Evolutionary conservation across 2,329 filamentous ascomycete genomes (phyloP).

Genomic region (Aspergillus melleus): DNA sequence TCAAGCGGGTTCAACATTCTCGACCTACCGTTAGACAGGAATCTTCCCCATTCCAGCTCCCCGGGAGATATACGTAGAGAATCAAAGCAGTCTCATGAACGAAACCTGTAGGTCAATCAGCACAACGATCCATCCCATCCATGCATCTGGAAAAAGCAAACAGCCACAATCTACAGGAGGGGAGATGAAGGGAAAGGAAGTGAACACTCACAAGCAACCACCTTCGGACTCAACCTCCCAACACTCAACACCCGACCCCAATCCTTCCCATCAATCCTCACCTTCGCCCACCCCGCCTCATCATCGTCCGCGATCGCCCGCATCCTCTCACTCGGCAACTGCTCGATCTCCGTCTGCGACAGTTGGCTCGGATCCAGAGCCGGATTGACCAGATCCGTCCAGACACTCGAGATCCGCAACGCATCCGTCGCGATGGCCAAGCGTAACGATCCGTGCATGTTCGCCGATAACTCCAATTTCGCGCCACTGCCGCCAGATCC

Average conservation of each 20-base stretch:
- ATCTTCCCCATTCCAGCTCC: slow-evolving; percentile 42
- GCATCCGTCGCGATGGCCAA: slow-evolving; percentile 80
- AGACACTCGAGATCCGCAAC: slow-evolving; percentile 80
- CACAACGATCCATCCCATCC: not conserved
- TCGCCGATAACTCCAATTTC: slow-evolving; percentile 83
- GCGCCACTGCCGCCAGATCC: slow-evolving; percentile 36
- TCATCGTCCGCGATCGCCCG: slow-evolving; percentile 64
- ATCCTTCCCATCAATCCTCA: slow-evolving; percentile 88
- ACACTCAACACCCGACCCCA: slow-evolving; percentile 95
- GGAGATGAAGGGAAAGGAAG: too few species aligned
- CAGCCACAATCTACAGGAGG: too few species aligned
- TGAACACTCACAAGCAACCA: slow-evolving; percentile 74
- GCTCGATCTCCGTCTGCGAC: slow-evolving; percentile 62
- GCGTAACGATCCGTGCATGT: slow-evolving; percentile 86
- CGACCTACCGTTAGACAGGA: slow-evolving; percentile 48
- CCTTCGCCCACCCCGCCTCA: slow-evolving; percentile 82
- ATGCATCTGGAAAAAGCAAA: not conserved
- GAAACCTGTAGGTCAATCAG: slow-evolving; percentile 33
- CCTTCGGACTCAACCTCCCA: slow-evolving; percentile 80
- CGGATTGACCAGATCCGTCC: slow-evolving; percentile 84
- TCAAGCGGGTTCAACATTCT: not conserved
- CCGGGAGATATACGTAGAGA: slow-evolving; percentile 48
- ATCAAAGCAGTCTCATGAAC: slow-evolving; percentile 48
- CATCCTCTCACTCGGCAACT: slow-evolving; percentile 81
- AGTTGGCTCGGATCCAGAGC: slow-evolving; percentile 78